Base-by-base conservation (phyloP, 192 early-diverging fungal genomes). In the Mycoemilia scoparia region DNA sequence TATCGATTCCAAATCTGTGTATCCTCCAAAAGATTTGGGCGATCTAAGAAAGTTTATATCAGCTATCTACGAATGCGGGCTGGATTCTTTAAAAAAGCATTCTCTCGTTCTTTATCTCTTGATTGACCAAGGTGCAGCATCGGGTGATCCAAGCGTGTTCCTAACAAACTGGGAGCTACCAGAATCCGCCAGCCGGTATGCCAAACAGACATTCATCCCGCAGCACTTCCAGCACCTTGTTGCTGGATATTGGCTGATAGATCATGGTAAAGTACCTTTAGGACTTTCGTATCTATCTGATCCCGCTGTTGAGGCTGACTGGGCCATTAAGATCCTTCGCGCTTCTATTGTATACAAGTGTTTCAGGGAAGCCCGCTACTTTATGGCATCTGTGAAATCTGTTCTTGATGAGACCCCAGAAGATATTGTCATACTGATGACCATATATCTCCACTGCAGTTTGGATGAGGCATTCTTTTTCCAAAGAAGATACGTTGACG, bases 181-280 rank as follows among this genome's bases (percentile, higher is more conserved):
- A n/a, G n/a, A n/a, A n/a, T n/a, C n/a, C n/a, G n/a, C n/a, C n/a
- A n/a, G n/a, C n/a, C n/a, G 19, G 21, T 62, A 62, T 20, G 49
- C 41, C 12, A 13, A 26, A 14, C 41, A 47, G 1, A 43, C 21
- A 30, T 45, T 36, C 29, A 43, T 62, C 15, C 59, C 59, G 3
- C 43, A 45, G 22, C 53, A 62, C 28, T 59, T 59, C 40, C 47
- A 39, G 41, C 48, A 43, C 24, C 34, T 59, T 29, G 46, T 59
- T 33, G 49, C 50, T 6, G 61, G 56, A 12, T 64, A 59, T 37
- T 64, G 61, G 61, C 36, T 57, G 44, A 39, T 64, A 44, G 61
- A 64, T 34, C 61, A 64, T n/a, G 51, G 35, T 1, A 51, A 59
- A 21, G 38, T 34, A 1, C 31, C 29, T 3, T 37, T 34, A 7